Base-by-base conservation (phyloP, 495 filamentous ascomycete genomes). In the Thermochaetoides thermophila region DNA sequence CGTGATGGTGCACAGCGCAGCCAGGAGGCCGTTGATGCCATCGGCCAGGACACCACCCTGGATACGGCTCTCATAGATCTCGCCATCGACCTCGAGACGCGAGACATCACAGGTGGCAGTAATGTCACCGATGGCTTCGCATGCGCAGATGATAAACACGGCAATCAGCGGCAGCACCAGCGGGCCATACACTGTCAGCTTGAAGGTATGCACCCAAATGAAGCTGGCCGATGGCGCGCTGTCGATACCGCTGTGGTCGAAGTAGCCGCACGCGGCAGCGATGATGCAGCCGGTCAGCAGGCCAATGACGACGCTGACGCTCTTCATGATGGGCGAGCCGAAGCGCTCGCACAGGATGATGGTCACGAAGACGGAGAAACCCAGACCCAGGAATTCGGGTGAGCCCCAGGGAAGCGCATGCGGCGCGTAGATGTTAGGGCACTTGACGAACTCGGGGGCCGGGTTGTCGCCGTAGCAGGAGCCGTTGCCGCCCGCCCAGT, bases 171-270 rank as follows among this genome's bases (percentile, higher is more conserved):
- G 86, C 1, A 94, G 60, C 9, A 93, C 81, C 7, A 93, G 66
- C 0, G 86, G 86, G 0, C 73, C 78, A 48, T 95, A 94, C 30
- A 93, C 63, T 18, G 58, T 61, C 1, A 95, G 61, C 24, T 73
- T 73, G 64, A 93, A 95, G 0, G 82, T 95, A 27, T 82, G 65
- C 19, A 87, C 80, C 86, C 85, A 95, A 53, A 92, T 73, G 57
- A 95, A 93, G 18, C 78, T 83, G 0, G 59, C 82, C 1, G 73
- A 80, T 0, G 85, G 83, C 0, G 77, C 73, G 18, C 58, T 52
- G 39, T 79, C 66, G 50, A 93, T 87, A 25, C 69, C 66, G 5
- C 64, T 62, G 4, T 58, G 56, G 40, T 82, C 75, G 44, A 93
- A 93, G 60, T 95, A 93, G 18, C 81, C 81, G 31, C 69, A 77